Evolutionary conservation across 805 yeast species (phyloP).

Genomic region (Kodamaea fukazawae): DNA sequence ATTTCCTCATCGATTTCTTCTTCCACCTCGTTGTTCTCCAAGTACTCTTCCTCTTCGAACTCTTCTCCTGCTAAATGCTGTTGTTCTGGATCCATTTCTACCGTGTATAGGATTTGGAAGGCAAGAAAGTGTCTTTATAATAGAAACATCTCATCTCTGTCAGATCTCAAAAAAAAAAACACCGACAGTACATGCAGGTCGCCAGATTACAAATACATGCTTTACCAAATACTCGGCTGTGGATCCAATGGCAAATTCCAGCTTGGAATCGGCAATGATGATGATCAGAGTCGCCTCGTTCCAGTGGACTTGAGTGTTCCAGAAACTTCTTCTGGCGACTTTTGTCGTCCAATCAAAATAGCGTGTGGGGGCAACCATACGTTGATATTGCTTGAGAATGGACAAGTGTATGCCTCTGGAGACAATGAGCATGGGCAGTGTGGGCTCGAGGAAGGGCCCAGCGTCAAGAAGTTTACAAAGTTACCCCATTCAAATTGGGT

Average conservation of each 20-base stretch:
- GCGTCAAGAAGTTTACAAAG: slow-evolving; percentile 16
- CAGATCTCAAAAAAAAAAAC: neutral
- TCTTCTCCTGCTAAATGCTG: slow-evolving; percentile 8
- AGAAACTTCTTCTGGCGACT: slow-evolving; percentile 8
- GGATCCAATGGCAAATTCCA: slow-evolving; percentile 87
- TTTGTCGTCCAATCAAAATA: slow-evolving; percentile 37
- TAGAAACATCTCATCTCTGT: slow-evolving; percentile 6
- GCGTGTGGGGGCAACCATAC: slow-evolving; percentile 90
- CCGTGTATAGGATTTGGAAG: neutral
- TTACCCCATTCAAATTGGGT: slow-evolving; percentile 33
- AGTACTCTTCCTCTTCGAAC: slow-evolving; percentile 24
- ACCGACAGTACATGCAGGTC: slow-evolving; percentile 8
- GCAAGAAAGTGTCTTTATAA: neutral
- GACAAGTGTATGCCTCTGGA: slow-evolving; percentile 59
- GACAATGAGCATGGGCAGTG: slow-evolving; percentile 56
- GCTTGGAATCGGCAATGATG: slow-evolving; percentile 56
- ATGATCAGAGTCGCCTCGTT: slow-evolving; percentile 36
- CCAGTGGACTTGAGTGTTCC: slow-evolving; percentile 15
- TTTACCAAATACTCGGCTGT: slow-evolving; percentile 45
- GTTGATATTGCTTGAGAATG: slow-evolving; percentile 51
- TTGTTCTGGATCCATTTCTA: slow-evolving; percentile 12
- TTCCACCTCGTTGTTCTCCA: slow-evolving; percentile 28
- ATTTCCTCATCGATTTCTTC: slow-evolving; percentile 34
- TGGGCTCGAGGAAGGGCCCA: slow-evolving; percentile 24
- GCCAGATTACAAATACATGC: slow-evolving; percentile 1